These are phyloP conservation scores for Auricularia cornea DNA, from an alignment of 768 basidiomycete species.

Conservation along the genomic window DNA sequence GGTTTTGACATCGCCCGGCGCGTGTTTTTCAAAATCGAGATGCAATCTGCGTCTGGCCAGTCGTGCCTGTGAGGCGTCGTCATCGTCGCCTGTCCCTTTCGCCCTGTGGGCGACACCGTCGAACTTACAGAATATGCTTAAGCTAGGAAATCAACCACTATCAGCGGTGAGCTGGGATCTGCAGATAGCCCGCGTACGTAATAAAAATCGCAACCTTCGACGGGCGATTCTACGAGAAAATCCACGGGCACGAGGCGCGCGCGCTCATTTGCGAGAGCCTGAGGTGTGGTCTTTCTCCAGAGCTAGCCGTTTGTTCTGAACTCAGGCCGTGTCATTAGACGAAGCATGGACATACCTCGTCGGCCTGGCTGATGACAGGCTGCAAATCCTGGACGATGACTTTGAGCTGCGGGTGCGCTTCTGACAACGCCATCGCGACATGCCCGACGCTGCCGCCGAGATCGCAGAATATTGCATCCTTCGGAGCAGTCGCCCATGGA, in stretches of 20 bases:
- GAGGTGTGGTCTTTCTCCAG: slow-evolving; percentile 26
- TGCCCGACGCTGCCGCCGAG: slow-evolving; percentile 9
- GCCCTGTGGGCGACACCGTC: no score
- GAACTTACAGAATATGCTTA: slow-evolving; percentile 31
- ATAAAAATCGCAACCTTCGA: slow-evolving; percentile 30
- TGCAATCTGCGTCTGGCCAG: slow-evolving; percentile 31
- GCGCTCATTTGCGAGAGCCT: slow-evolving; percentile 26
- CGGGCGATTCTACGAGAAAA: slow-evolving; percentile 31
- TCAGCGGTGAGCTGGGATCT: not conserved
- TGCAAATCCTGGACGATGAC: slow-evolving; percentile 8
- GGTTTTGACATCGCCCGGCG: slow-evolving; percentile 26
- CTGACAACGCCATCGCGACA: slow-evolving; percentile 2
- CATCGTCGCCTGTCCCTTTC: no score
- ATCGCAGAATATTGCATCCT: slow-evolving; percentile 3
- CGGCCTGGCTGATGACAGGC: slow-evolving; percentile 1
- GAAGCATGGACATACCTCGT: no score
- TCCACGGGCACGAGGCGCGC: slow-evolving; percentile 32
- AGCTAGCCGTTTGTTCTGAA: no score
- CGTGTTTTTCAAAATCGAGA: slow-evolving; percentile 29
- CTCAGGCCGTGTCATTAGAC: no score
- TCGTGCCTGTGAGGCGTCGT: slow-evolving; percentile 36
- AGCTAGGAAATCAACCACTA: slow-evolving; percentile 23
- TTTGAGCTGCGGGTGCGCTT: slow-evolving; percentile 1
- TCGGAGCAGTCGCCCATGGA: slow-evolving; percentile 3
- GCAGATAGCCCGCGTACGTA: slow-evolving; percentile 27